A percentile compares a stretch with the other conserved stretches of the same genome.
Evolutionary conservation across 805 yeast species (phyloP).

Genomic region (Kazachstania bromeliacearum): DNA sequence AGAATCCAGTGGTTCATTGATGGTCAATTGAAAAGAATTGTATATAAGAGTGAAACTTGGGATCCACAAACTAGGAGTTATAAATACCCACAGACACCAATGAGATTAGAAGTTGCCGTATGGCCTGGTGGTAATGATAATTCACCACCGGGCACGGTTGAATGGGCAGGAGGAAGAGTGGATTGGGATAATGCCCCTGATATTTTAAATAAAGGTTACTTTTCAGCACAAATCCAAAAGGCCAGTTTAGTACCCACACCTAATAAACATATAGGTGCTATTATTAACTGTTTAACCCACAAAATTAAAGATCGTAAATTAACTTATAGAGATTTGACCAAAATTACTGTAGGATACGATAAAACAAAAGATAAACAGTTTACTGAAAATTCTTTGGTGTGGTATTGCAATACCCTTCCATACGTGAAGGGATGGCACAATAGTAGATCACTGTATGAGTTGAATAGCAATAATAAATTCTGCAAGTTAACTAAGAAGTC

Average conservation of each 20-base stretch:
- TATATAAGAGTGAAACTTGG: constrained; percentile 52
- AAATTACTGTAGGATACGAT: constrained; percentile 7
- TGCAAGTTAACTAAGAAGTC: too few species aligned
- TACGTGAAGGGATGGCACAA: constrained; percentile 2
- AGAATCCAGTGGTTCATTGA: constrained; percentile 63
- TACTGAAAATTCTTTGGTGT: constrained; percentile 10
- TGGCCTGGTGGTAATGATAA: constrained; percentile 66
- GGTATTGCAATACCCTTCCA: constrained; percentile 15
- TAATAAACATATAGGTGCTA: constrained; percentile 10
- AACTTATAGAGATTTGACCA: constrained; percentile 3
- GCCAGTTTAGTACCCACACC: not conserved
- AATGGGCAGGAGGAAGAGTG: constrained; percentile 84
- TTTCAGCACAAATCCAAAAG: constrained; percentile 50
- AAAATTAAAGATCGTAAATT: constrained; percentile 1
- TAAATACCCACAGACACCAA: constrained; percentile 65
- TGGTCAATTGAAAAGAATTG: constrained; percentile 53
- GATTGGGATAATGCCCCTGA: constrained; percentile 72
- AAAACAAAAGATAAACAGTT: not conserved
- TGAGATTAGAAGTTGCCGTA: constrained; percentile 61
- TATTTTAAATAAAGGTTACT: constrained; percentile 64
- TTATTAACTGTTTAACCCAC: constrained; percentile 8
- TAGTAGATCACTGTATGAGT: too few species aligned
- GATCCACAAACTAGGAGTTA: constrained; percentile 46
- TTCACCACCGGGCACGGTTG: constrained; percentile 54
- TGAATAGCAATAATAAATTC: too few species aligned